These are phyloP conservation scores for Colletotrichum filicis DNA, from an alignment of 2,329 filamentous ascomycete species.

Conservation along the genomic window DNA sequence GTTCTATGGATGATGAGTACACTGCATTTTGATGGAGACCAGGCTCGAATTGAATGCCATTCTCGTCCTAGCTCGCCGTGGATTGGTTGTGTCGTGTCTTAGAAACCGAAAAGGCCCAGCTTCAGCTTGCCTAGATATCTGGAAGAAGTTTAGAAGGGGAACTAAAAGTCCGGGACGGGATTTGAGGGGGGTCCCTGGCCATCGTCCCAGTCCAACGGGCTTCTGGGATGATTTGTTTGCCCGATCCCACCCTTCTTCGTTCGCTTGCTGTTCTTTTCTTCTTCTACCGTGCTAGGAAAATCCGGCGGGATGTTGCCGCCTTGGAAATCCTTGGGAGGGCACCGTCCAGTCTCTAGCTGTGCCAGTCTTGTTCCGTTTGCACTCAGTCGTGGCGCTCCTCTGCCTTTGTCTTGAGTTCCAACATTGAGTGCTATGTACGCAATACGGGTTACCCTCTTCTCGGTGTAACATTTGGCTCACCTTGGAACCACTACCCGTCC, in stretches of 20 bases:
- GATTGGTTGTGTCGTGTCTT: conserved; percentile 1
- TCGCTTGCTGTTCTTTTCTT: background rate
- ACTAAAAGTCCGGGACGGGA: conserved; percentile 1
- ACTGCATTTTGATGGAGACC: background rate
- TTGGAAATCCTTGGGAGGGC: background rate
- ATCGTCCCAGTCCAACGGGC: background rate
- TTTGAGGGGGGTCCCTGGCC: background rate
- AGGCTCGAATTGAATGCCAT: conserved; percentile 19
- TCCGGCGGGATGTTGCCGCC: background rate
- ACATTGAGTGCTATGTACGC: background rate
- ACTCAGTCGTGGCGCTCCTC: background rate
- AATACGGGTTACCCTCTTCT: no score
- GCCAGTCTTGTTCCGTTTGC: background rate
- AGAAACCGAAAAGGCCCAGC: no score
- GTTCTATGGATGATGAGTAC: conserved; percentile 16
- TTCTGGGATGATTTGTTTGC: conserved; percentile 22
- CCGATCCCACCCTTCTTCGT: background rate
- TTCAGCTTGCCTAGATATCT: background rate
- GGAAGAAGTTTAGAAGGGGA: background rate
- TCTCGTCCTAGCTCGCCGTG: conserved; percentile 8
- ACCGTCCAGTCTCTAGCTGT: background rate
- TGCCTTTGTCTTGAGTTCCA: background rate
- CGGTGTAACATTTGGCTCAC: background rate
- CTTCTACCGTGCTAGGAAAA: background rate
- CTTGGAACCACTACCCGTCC: background rate